Percentiles rank a stretch among this genome's conserved stretches.
Evolutionary conservation across 1,284 basidiomycete species (phyloP).

Genomic region (Agroathelia rolfsii): DNA sequence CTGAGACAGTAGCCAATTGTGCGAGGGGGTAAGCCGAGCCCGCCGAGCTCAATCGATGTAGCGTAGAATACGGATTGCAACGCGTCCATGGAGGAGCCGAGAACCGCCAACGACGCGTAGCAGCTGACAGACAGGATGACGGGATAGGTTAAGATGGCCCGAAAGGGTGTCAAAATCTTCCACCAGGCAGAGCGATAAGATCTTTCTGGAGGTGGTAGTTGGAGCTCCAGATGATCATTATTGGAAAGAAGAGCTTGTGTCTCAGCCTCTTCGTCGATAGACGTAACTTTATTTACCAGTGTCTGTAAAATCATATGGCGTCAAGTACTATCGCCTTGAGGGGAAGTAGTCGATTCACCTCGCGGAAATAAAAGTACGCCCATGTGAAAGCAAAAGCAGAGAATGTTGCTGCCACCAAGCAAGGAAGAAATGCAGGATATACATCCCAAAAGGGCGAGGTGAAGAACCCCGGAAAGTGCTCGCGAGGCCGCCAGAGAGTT

Average conservation of each 20-base stretch:
- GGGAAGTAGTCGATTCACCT: neutral
- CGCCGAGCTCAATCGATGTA: slow-evolving; percentile 7
- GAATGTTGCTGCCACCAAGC: neutral
- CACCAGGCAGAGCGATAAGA: neutral
- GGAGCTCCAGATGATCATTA: neutral
- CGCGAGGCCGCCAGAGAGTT: neutral
- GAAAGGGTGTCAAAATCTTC: slow-evolving; percentile 2
- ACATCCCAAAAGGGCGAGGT: neutral
- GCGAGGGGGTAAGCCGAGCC: slow-evolving; percentile 6
- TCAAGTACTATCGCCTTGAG: too few relatives aligned
- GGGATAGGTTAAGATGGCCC: neutral
- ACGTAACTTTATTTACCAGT: too few relatives aligned
- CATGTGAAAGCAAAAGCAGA: neutral
- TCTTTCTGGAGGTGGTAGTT: neutral
- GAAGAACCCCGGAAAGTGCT: slow-evolving; percentile 1
- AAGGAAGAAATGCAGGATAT: slow-evolving; percentile 4
- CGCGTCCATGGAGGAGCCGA: slow-evolving; percentile 3
- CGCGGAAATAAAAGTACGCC: neutral
- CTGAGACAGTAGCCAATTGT: too few relatives aligned
- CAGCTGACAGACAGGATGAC: slow-evolving; percentile 1
- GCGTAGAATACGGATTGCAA: slow-evolving; percentile 8
- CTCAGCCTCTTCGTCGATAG: neutral
- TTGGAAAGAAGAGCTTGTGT: neutral
- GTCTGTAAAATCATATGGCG: too few relatives aligned
- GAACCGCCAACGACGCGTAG: slow-evolving; percentile 2